Base-by-base conservation (phyloP, 1,284 basidiomycete species). In the Moesziomyces parantarcticus region DNA sequence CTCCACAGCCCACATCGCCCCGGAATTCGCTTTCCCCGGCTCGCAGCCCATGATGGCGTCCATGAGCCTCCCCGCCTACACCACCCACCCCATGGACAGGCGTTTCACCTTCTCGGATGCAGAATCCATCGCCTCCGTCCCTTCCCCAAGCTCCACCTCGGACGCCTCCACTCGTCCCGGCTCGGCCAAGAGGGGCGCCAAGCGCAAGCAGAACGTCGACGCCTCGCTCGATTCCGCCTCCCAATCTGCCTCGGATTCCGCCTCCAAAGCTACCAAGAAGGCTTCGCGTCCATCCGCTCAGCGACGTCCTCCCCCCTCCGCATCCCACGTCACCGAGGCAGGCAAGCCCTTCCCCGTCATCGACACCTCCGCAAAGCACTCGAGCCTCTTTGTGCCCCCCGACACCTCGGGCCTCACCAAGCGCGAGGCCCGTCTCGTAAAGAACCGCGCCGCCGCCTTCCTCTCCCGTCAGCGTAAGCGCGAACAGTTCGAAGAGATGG, bases 381-480 rank as follows among this genome's bases (percentile, higher is more conserved):
- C 81, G 41, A 78, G 76, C 50, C 78, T 81, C 39, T 94, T 94
- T 80, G 84, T 94, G 9, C 92, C 92, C 22, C 92, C 92, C 42
- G 93, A 94, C 84, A 92, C 93, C 62, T 89, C 90, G 50, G 93
- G 92, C 50, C 88, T 94, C 62, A 90, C 88, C 86, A 94, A 94
- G 85, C 90, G 92, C 60, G 92, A 94, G 85, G 92, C 93, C 52
- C 89, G 92, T 56, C 88, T 94, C 16, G 92, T 94, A 63, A 94
- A 94, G 87, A 94, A 94, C 86, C 89, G 92, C 57, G 92, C 92
- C 14, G 92, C 92, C 10, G 92, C 92, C 56, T 94, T 94, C 86
- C 89, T 94, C 77, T 91, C 90, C 84, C 88, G 92, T 80, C 92
- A 94, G 85, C 88, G 92, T 78, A 94, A 94, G 85, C 89, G 92